Percentiles rank a stretch among this genome's conserved stretches.
Conservation (phyloP, 1,139 yeast species). For the Pneumocystis jirovecii region DNA sequence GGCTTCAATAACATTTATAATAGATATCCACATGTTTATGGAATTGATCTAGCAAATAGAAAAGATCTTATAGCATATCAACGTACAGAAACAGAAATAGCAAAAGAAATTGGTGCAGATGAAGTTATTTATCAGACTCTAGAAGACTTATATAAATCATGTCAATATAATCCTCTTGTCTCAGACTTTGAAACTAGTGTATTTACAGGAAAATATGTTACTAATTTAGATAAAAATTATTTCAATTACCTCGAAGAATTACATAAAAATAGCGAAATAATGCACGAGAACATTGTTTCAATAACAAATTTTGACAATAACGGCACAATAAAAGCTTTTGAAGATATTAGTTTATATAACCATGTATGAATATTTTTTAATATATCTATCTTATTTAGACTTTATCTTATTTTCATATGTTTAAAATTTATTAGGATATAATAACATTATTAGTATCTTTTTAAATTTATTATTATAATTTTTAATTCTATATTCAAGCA, state of each 20-base stretch:
- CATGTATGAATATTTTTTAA: neutral
- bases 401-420: neutral
- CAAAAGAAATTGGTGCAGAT: constrained; percentile 79
- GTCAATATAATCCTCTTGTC: constrained; percentile 36
- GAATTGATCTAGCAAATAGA: constrained; percentile 92
- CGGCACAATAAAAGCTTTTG: neutral
- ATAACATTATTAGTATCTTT: neutral
- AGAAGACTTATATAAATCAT: constrained; percentile 67
- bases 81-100: constrained; percentile 57
- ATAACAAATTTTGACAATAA: neutral
- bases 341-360: neutral
- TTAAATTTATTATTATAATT: neutral
- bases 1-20: neutral
- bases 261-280: constrained; percentile 48
- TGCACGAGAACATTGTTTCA: neutral
- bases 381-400: neutral
- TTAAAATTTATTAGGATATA: neutral
- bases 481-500: neutral
- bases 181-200: constrained; percentile 83
- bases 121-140: constrained; percentile 75
- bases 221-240: constrained; percentile 79
- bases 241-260: constrained; percentile 67
- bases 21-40: constrained; percentile 83
- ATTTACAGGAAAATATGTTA: constrained; percentile 85
- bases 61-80: constrained; percentile 83